Conservation (phyloP, 345 rosid species). For the Eucalyptus melliodora region DNA sequence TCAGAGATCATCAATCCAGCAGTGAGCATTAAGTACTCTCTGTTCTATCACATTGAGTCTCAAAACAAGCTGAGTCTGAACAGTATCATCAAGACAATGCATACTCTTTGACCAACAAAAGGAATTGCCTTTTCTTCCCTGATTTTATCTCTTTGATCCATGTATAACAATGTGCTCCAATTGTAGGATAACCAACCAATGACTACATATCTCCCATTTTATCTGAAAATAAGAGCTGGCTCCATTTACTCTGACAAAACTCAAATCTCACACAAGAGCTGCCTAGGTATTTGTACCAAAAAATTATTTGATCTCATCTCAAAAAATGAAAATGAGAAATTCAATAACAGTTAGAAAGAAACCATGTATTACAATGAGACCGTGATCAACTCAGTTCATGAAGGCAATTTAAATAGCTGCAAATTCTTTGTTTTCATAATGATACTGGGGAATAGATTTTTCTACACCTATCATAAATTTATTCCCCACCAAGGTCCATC, state of each 20-base stretch:
- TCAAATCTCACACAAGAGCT: neutral
- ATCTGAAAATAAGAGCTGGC: neutral
- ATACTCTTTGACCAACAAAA: neutral
- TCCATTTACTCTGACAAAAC: neutral
- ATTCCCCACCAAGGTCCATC: neutral
- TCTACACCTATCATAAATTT: neutral
- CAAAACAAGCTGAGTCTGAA: neutral
- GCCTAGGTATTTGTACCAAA: neutral
- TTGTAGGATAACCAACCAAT: neutral
- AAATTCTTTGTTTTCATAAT: neutral
- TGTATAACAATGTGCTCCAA: neutral
- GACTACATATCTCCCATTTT: neutral
- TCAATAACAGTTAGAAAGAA: neutral
- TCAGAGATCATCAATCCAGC: neutral
- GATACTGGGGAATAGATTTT: neutral
- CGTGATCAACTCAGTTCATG: neutral
- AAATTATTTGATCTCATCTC: neutral
- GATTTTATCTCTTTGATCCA: neutral
- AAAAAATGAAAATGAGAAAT: neutral
- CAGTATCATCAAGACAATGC: neutral
- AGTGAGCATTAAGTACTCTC: neutral
- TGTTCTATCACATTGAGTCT: neutral
- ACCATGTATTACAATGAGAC: neutral
- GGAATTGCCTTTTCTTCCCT: neutral
- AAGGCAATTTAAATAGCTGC: neutral